Evolutionary conservation across 352 stramenopile genomes (phyloP).

Genomic region (Pythium periplocum): DNA sequence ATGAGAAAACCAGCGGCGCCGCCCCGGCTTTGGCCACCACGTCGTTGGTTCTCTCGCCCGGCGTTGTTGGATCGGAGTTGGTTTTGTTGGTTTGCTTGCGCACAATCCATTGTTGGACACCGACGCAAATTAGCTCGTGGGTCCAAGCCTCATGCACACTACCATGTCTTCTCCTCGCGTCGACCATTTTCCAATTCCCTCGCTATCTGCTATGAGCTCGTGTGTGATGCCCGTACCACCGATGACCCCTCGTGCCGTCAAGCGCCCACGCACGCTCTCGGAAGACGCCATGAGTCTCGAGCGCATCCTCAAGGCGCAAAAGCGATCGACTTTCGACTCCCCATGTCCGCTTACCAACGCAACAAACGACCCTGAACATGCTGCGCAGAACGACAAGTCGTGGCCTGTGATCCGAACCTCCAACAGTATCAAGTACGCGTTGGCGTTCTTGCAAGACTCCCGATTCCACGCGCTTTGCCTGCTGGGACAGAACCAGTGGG

Average conservation of each 20-base stretch:
- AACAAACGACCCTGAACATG: neutral
- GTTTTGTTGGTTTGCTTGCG: no score
- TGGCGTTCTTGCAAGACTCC: slow-evolving; percentile 74
- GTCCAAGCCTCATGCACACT: no score
- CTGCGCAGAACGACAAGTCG: neutral
- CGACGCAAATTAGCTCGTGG: no score
- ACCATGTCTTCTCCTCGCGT: no score
- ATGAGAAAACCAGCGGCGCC: no score
- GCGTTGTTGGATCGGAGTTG: no score
- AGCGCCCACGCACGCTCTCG: slow-evolving; percentile 45
- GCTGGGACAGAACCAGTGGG: slow-evolving; percentile 69
- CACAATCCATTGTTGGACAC: no score
- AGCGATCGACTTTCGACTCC: slow-evolving; percentile 42
- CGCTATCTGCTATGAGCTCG: slow-evolving; percentile 44
- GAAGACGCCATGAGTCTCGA: slow-evolving; percentile 44
- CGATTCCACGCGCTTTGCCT: slow-evolving; percentile 63
- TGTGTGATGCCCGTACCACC: slow-evolving; percentile 40
- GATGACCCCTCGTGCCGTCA: slow-evolving; percentile 37
- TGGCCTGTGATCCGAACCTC: slow-evolving; percentile 45
- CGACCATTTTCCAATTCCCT: no score
- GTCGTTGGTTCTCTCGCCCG: no score
- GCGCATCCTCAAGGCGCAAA: slow-evolving; percentile 55
- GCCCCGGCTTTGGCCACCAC: no score
- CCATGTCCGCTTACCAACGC: slow-evolving; percentile 20
- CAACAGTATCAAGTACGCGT: slow-evolving; percentile 57